These are phyloP conservation scores for Aspergillus fumigatus DNA, from an alignment of 2,329 filamentous ascomycete genomes.

Conservation along the genomic window DNA sequence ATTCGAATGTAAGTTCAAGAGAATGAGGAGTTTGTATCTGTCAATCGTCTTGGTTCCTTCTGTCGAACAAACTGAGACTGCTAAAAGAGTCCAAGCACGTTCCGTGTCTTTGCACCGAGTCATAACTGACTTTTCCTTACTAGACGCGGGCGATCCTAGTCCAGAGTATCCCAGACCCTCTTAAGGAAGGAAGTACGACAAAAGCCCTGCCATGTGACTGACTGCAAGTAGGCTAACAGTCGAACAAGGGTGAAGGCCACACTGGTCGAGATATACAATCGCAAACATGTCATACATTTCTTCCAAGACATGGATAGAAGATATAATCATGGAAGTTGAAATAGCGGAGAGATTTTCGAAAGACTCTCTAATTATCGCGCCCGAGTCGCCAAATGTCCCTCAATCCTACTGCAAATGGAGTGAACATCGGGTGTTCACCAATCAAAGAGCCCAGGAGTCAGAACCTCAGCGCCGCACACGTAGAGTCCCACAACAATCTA, in stretches of 20 bases:
- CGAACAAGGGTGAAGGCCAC: neutral
- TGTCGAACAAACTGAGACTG: neutral
- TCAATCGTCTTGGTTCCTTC: neutral
- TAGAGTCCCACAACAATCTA: constrained; percentile 4
- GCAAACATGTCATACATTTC: constrained; percentile 6
- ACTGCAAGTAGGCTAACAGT: neutral
- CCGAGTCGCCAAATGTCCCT: constrained; percentile 24
- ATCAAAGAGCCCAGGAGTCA: constrained; percentile 10
- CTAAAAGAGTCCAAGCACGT: neutral
- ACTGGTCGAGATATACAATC: neutral
- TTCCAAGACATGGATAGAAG: constrained; percentile 27
- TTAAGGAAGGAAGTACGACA: neutral
- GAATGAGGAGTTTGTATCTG: neutral
- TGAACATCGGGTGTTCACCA: constrained; percentile 12
- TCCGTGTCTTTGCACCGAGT: neutral
- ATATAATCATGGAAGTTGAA: constrained; percentile 22
- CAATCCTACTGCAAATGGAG: constrained; percentile 21
- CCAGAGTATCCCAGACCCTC: neutral
- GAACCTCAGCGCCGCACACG: constrained; percentile 5
- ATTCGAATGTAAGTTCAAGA: neutral
- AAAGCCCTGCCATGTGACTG: neutral
- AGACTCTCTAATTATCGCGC: constrained; percentile 18
- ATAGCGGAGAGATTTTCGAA: constrained; percentile 19
- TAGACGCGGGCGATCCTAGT: neutral
- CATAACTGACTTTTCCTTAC: neutral